Conservation (phyloP, 345 rosid species). For the Citrus hindsii region DNA sequence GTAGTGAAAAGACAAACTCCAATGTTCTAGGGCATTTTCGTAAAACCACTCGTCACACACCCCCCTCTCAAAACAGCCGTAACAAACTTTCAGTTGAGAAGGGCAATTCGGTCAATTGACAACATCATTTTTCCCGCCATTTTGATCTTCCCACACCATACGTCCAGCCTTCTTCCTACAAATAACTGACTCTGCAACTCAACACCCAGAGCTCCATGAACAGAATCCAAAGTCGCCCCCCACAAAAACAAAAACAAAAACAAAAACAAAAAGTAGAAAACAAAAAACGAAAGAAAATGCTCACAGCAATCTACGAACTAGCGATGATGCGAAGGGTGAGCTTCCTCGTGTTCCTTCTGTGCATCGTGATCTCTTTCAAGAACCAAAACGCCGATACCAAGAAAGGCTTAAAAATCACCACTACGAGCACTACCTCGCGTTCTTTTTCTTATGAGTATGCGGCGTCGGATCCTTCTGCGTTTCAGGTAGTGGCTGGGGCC, state of each 20-base stretch:
- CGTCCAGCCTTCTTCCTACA: not conserved
- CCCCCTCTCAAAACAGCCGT: not conserved
- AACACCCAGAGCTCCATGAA: not conserved
- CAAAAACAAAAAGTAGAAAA: not conserved
- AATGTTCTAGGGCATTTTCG: not conserved
- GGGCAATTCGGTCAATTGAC: conserved; percentile 17
- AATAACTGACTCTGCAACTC: not conserved
- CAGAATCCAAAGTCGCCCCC: not conserved
- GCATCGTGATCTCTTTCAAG: conserved; percentile 37
- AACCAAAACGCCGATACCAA: conserved; percentile 19
- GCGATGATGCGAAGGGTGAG: conserved; percentile 22
- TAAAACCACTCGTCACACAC: not conserved
- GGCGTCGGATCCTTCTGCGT: not conserved
- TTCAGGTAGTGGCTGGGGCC: not conserved
- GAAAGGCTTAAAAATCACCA: not conserved
- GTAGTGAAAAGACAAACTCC: not conserved
- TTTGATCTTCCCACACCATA: too few species aligned
- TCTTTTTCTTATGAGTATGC: not conserved
- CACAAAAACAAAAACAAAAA: not conserved
- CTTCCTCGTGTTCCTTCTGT: conserved; percentile 30
- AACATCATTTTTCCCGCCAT: conserved; percentile 30
- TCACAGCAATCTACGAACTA: conserved; percentile 10
- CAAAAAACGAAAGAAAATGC: conserved; percentile 10
- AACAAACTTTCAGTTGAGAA: conserved; percentile 7
- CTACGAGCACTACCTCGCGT: not conserved